Evolutionary conservation across 495 filamentous ascomycete genomes (phyloP), one percentile per base, ranked within the genome.

Genomic region (Hyaloscypha bicolor): DNA sequence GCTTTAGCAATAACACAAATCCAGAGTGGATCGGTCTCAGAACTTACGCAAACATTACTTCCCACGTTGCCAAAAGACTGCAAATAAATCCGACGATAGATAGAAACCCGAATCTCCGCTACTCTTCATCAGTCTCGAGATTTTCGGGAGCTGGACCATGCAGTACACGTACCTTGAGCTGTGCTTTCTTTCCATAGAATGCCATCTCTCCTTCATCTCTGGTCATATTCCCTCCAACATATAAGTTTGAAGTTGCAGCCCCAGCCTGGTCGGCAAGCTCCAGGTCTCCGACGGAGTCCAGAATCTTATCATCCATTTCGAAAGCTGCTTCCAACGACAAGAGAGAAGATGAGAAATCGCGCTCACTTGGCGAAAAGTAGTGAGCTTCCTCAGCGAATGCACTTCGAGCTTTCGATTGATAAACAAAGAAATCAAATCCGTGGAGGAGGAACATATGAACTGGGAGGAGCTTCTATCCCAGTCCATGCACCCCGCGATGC

Each of bases 131-230:
- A 65, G 52, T 63, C 9, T 48, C 16, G 0, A 48, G 42, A 19
- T 12, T 4, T n/a, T 22, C 4, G 9, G 11, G 2, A 22, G 5
- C 30, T 52, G 60, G n/a, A 32, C 30, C 6, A 33, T 16, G 12
- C 5, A 33, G n/a, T 16, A 53, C 42, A 9, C 73, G 71, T n/a
- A 73, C 69, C 48, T 58, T 65, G 14, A 65, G 52, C 29, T 65
- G 63, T 48, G 22, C 25, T 31, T 65, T 37, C 35, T 65, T 65
- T 9, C 63, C 63, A 65, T 39, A 65, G 52, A 22, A 59, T 19
- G 63, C 63, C 63, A 65, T 56, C 30, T 65, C 63, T 29, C 30
- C 35, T 29, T 37, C 63, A 64, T 64, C 62, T 53, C 62, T 53
- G 51, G 22, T 39, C 45, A 39, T 63, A 51, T 6, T 21, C 16